Evolutionary conservation across 2,329 filamentous ascomycete genomes (phyloP).

Genomic region (Karstenula rhodostoma): DNA sequence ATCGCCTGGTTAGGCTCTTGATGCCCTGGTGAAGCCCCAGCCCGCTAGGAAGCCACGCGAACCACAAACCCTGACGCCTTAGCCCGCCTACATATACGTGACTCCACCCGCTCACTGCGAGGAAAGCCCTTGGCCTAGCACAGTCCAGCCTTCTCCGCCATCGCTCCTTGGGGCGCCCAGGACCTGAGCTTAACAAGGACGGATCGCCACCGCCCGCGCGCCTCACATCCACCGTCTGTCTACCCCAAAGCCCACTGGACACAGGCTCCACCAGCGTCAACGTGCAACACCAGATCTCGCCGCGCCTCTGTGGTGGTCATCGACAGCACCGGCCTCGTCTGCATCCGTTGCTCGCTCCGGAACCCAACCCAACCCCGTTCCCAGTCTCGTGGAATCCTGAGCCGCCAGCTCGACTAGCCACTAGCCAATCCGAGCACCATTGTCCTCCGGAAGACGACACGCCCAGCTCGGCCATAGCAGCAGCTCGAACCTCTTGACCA

Average conservation of each 20-base stretch:
- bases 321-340: slow-evolving; percentile 28
- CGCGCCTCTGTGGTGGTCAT: slow-evolving; percentile 33
- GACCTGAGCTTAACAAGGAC: slow-evolving; percentile 59
- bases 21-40: slow-evolving; percentile 39
- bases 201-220: slow-evolving; percentile 55
- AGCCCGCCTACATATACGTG: slow-evolving; percentile 55
- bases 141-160: slow-evolving; percentile 58
- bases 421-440: slow-evolving; percentile 35
- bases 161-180: slow-evolving; percentile 54
- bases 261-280: slow-evolving; percentile 34
- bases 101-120: slow-evolving; percentile 50
- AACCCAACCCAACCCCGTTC: slow-evolving; percentile 38
- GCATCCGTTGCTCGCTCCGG: slow-evolving; percentile 32
- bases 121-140: slow-evolving; percentile 49
- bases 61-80: slow-evolving; percentile 48
- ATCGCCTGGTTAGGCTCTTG: slow-evolving; percentile 51
- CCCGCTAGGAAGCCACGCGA: slow-evolving; percentile 54
- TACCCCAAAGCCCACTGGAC: slow-evolving; percentile 21
- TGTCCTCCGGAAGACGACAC: slow-evolving; percentile 34
- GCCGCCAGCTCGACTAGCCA: slow-evolving; percentile 23
- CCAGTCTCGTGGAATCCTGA: slow-evolving; percentile 35
- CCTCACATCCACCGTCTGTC: slow-evolving; percentile 46
- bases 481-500: slow-evolving; percentile 41
- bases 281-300: slow-evolving; percentile 47
- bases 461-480: slow-evolving; percentile 40